Percentiles rank a stretch among this genome's conserved stretches.
Conservation (phyloP, 73 alveolate genomes). For the Breviolum minutum region DNA sequence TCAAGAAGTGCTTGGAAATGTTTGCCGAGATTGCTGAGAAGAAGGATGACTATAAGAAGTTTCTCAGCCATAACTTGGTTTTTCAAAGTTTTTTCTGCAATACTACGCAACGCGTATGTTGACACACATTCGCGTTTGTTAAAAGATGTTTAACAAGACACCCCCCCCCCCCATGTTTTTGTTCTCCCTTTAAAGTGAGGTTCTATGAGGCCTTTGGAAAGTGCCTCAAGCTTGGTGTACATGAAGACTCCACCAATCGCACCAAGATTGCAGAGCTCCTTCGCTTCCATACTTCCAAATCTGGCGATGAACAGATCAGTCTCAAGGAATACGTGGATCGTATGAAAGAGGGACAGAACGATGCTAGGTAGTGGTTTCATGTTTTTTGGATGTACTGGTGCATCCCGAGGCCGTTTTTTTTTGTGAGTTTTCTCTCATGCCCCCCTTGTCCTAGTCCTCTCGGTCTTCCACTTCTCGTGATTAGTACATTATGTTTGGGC, state of each 20-base stretch:
- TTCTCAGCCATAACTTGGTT: background rate
- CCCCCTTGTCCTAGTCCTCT: no score
- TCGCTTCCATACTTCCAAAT: constrained; percentile 99
- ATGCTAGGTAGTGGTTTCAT: background rate
- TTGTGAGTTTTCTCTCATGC: no score
- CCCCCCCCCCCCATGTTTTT: no score
- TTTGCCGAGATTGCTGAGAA: constrained; percentile 99
- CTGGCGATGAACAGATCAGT: constrained; percentile 99
- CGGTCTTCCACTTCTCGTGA: no score
- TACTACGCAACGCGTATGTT: no score
- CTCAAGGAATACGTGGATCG: constrained; percentile 99
- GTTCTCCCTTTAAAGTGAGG: no score
- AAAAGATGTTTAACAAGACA: no score
- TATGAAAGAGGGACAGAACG: constrained; percentile 99
- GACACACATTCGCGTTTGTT: no score
- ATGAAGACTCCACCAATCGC: constrained; percentile 99
- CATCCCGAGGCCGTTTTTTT: no score
- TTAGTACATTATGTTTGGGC: no score
- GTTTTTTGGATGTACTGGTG: no score
- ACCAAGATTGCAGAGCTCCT: constrained; percentile 99
- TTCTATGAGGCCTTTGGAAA: constrained; percentile 97
- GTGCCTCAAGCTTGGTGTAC: constrained; percentile 99
- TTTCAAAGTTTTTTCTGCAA: no score
- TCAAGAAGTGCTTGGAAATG: constrained; percentile 99
- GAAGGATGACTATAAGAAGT: constrained; percentile 99